Percentiles rank a stretch among this genome's conserved stretches.
Conservation (phyloP, 1,284 basidiomycete species). For the Hemileia vastatrix region DNA sequence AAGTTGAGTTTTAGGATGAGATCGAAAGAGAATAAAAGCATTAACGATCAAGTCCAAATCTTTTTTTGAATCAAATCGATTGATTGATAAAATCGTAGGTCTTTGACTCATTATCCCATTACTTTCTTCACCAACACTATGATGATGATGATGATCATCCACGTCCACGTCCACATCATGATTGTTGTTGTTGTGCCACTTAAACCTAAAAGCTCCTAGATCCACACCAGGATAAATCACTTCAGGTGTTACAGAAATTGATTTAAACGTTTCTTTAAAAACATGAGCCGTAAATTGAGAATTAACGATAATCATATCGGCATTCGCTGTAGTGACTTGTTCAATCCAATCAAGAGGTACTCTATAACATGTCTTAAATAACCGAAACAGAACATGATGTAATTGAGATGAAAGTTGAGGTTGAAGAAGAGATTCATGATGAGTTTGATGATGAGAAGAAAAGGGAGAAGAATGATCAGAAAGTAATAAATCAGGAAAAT, state of each 20-base stretch:
- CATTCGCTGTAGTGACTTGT: constrained; percentile 80
- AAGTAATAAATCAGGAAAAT: constrained; percentile 92
- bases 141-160: constrained; percentile 10
- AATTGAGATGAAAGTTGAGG: background rate
- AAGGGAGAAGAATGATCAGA: constrained; percentile 20
- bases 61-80: constrained; percentile 94
- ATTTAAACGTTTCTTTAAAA: constrained; percentile 1
- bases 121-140: no score
- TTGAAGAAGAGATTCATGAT: no score
- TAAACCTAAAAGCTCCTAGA: constrained; percentile 56
- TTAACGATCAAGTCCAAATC: constrained; percentile 71
- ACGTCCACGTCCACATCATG: constrained; percentile 49
- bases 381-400: constrained; percentile 6
- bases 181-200: constrained; percentile 47
- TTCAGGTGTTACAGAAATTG: constrained; percentile 48
- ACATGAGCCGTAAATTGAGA: constrained; percentile 77
- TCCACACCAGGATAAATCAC: constrained; percentile 92
- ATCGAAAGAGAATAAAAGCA: constrained; percentile 54
- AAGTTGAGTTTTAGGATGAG: constrained; percentile 23
- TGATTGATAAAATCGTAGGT: constrained; percentile 76
- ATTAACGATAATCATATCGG: constrained; percentile 84
- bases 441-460: no score
- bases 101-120: no score
- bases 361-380: constrained; percentile 65
- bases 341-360: constrained; percentile 83